Evolutionary conservation across 2,329 filamentous ascomycete species (phyloP), one percentile per base, ranked within the genome.

Genomic region (Talaromyces sp.): DNA sequence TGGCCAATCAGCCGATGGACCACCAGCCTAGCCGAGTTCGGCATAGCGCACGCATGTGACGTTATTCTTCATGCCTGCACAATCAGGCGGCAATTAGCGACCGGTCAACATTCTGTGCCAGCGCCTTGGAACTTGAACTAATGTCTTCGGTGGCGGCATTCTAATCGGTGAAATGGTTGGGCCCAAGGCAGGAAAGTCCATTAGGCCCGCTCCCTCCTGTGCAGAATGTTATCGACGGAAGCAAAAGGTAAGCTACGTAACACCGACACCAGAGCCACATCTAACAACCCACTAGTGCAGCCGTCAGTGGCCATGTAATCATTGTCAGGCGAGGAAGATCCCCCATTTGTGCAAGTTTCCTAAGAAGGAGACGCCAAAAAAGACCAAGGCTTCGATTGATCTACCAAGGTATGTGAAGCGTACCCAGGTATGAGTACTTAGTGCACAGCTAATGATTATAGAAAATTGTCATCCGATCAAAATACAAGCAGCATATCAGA

Each of bases 201-300:
- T 52, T 33, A 57, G 61, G n/a, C 36, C 54, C 14, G 52, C 58
- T 8, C 54, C 61, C 51, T 58, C 77, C 4, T 81, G 78, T 63
- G 70, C 73, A 2, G 77, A 81, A 59, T 81, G 79, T 57, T 77
- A 79, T 55, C 72, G 78, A 8, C 73, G 78, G 37, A 81, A 81
- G 63, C 79, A 81, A 57, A 80, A 79, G 72, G 77, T 72, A 65
- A 60, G 65, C 44, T 41, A 47, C 17, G 24, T 27, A 27, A 27
- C 24, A 27, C 24, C 9, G n/a, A 27, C 24, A 29, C 41, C 11
- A 33, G 36, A 8, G 4, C 9, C 29, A 46, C 11, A n/a, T 41
- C 35, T 50, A 44, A 37, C 17, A 41, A 39, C 27, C 11, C 11
- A 16, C 14, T 32, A 80, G 77, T 81, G 79, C 59, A 78, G 74